Percentiles rank a stretch among this genome's conserved stretches.
Evolutionary conservation across 1,284 basidiomycete genomes (phyloP).

Genomic region (Omphalotus olearius): DNA sequence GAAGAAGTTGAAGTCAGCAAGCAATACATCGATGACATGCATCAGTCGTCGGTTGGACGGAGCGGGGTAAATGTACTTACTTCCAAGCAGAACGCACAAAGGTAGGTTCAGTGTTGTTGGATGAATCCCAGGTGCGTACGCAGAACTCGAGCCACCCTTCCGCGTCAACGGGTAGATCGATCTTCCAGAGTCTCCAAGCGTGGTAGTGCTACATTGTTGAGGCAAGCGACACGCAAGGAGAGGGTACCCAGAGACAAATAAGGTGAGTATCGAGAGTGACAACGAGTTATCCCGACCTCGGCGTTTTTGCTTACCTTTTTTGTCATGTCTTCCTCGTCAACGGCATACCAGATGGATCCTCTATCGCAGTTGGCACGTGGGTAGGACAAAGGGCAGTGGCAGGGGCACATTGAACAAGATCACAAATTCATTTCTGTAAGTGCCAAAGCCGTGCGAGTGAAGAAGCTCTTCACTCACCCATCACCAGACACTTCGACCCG

Average conservation of each 20-base stretch:
- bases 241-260: neutral
- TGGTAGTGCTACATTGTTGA: slow-evolving; percentile 39
- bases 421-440: neutral
- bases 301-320: slow-evolving; percentile 35
- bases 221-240: too few species aligned
- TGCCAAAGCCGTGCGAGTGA: too few species aligned
- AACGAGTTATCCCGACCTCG: neutral
- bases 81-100: slow-evolving; percentile 54
- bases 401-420: neutral
- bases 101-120: slow-evolving; percentile 55
- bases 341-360: slow-evolving; percentile 47
- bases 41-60: neutral
- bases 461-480: slow-evolving; percentile 29
- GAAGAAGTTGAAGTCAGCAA: neutral
- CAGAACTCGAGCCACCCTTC: slow-evolving; percentile 58
- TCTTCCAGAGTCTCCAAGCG: slow-evolving; percentile 52
- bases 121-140: slow-evolving; percentile 56
- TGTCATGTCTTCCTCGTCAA: slow-evolving; percentile 42
- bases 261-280: neutral
- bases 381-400: neutral
- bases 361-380: slow-evolving; percentile 18
- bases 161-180: slow-evolving; percentile 47
- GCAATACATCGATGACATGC: neutral
- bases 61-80: slow-evolving; percentile 26
- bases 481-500: slow-evolving; percentile 52